A percentile compares a stretch with the other conserved stretches of the same genome.
Conservation (phyloP, 139 green algal species). For the Picochlorum sp. region DNA sequence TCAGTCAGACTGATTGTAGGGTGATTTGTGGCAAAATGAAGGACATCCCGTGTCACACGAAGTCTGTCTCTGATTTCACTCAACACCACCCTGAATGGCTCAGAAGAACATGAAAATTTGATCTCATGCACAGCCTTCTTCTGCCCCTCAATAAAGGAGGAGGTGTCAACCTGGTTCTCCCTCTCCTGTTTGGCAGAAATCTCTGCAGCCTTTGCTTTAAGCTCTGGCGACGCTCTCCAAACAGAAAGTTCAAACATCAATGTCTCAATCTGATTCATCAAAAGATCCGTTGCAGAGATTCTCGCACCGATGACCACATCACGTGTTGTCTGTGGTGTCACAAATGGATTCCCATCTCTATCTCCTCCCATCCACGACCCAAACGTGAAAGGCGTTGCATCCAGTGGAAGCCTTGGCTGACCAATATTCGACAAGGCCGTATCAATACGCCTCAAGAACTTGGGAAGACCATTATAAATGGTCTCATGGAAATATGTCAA, state of each 20-base stretch:
- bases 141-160: constrained; percentile 61
- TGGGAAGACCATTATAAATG: constrained; percentile 71
- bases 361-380: constrained; percentile 94
- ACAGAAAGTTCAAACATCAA: constrained; percentile 92
- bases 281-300: constrained; percentile 52
- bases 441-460: constrained; percentile 72
- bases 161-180: constrained; percentile 26
- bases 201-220: constrained; percentile 19
- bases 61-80: constrained; percentile 75
- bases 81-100: constrained; percentile 92
- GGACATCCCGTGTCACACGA: constrained; percentile 60
- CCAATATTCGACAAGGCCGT: constrained; percentile 78
- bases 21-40: constrained; percentile 70
- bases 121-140: constrained; percentile 49
- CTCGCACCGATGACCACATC: constrained; percentile 80
- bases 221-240: constrained; percentile 72
- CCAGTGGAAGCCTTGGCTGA: constrained; percentile 72
- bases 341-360: constrained; percentile 92
- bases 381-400: constrained; percentile 53
- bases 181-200: constrained; percentile 36
- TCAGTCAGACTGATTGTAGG: constrained; percentile 38
- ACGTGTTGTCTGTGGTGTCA: constrained; percentile 75
- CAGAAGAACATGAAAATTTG: constrained; percentile 50
- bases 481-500: constrained; percentile 88
- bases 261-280: constrained; percentile 52